Evolutionary conservation across 2,329 filamentous ascomycete genomes (phyloP), one percentile per base, ranked within the genome.

Genomic region (Venturia asperata): DNA sequence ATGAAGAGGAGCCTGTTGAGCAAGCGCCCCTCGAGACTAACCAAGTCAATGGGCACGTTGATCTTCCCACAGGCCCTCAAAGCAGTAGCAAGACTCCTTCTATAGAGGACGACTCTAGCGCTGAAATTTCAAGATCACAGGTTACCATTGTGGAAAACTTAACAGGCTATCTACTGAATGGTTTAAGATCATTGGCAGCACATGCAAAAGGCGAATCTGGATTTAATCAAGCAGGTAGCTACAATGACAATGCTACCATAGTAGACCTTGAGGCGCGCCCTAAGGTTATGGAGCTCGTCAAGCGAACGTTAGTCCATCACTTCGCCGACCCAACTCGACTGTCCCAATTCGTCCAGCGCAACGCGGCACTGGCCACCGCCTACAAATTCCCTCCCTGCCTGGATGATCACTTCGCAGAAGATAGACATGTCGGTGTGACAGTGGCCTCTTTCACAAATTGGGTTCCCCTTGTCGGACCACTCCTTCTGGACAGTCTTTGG

Each of bases 401-500:
- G 19, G 34, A 10, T 27, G 7, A 30, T 21, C 24, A 43, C 19
- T 47, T 27, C 11, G 19, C 52, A 37, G n/a, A 34, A 10, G 52
- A 58, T 37, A 27, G 19, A 9, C 27, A 37, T 58, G 15, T 49
- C 10, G 41, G 24, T 34, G 30, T 30, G 30, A 61, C 11, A 10
- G 19, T 27, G 39, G 67, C 71, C n/a, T 70, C 72, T 0, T 76
- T 77, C 58, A 67, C 70, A 37, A 69, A 71, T 34, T 77, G 74
- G 76, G 70, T 70, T 10, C 69, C 64, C 41, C 68, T 69, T 9
- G 76, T 74, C 64, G 73, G 73, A 13, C 68, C 74, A 17, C 68
- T 77, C 11, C 67, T 77, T 13, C 76, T 76, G 61, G 74, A 77
- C 62, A 74, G 72, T 63, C 69, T 77, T 0, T 76, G 72, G 65